These are phyloP conservation scores for Rhodomyrtus tomentosa DNA, from an alignment of 345 rosid species.

Conservation along the genomic window DNA sequence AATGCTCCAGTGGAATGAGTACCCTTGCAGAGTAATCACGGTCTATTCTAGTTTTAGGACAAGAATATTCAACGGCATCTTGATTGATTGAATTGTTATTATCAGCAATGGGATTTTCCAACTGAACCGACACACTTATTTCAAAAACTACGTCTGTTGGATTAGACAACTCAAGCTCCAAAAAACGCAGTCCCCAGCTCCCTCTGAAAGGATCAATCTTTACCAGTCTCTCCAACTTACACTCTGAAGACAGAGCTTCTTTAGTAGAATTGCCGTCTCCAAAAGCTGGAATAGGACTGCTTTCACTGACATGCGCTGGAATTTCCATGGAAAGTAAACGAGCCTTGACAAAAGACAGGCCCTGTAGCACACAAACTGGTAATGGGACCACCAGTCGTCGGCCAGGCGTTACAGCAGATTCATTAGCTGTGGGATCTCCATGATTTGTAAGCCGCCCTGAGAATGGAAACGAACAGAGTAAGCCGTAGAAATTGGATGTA, in stretches of 20 bases:
- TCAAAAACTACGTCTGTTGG: constrained; percentile 96
- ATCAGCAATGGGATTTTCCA: constrained; percentile 46
- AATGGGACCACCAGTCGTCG: constrained; percentile 87
- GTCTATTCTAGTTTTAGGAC: constrained; percentile 85
- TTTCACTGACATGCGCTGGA: constrained; percentile 78
- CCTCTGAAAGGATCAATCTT: constrained; percentile 94
- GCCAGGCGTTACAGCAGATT: constrained; percentile 57
- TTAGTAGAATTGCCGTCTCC: constrained; percentile 9
- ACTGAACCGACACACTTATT: constrained; percentile 69
- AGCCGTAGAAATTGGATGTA: neutral
- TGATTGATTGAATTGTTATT: constrained; percentile 29
- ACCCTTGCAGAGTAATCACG: constrained; percentile 90
- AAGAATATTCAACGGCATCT: constrained; percentile 54
- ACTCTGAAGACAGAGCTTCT: constrained; percentile 36
- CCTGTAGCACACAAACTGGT: constrained; percentile 80
- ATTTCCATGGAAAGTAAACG: constrained; percentile 98
- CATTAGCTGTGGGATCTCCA: constrained; percentile 34
- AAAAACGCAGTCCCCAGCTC: constrained; percentile 96
- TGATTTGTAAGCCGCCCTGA: constrained; percentile 51
- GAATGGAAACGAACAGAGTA: constrained; percentile 8
- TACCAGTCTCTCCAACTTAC: constrained; percentile 62
- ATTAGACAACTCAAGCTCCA: constrained; percentile 87
- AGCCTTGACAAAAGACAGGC: constrained; percentile 88
- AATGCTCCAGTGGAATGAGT: constrained; percentile 90
- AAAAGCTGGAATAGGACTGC: constrained; percentile 27